phyloP scores from a whole-genome alignment of 768 basidiomycete genomes.

The Sporobolomyces phaffii region DNA sequence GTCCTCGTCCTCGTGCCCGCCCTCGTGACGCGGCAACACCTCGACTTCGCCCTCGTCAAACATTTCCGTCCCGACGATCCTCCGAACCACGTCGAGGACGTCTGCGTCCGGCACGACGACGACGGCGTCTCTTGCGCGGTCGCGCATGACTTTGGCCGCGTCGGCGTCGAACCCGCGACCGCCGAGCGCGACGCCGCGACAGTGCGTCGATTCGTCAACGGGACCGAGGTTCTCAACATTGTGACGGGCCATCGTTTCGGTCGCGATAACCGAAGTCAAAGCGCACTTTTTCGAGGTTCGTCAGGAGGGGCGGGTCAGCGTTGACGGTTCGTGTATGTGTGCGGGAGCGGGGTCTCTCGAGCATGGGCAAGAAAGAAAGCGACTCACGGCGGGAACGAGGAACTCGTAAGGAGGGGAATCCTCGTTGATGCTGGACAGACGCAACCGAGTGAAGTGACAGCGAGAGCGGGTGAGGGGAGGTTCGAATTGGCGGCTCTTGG shows the following conservation, averaged over 20 bases:
- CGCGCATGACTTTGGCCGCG: slow-evolving; percentile 2
- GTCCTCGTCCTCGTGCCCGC: not conserved
- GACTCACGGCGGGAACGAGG: slow-evolving; percentile 14
- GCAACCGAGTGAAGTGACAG: slow-evolving; percentile 5
- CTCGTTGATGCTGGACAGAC: too few species aligned
- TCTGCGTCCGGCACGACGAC: slow-evolving; percentile 16
- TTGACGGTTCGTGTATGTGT: too few species aligned
- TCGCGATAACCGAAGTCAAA: not conserved
- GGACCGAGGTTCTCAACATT: slow-evolving; percentile 14
- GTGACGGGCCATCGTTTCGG: slow-evolving; percentile 1
- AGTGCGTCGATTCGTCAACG: slow-evolving; percentile 4
- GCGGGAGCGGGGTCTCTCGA: too few species aligned
- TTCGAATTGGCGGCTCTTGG: not conserved
- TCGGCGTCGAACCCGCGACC: slow-evolving; percentile 3
- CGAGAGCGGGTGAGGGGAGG: slow-evolving; percentile 19
- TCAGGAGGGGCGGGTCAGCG: not conserved
- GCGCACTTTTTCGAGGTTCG: too few species aligned
- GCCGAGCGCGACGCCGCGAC: not conserved
- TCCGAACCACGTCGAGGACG: slow-evolving; percentile 2
- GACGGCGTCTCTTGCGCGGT: slow-evolving; percentile 12
- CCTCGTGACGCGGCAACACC: slow-evolving; percentile 7
- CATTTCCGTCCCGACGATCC: slow-evolving; percentile 20
- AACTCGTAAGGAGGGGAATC: slow-evolving; percentile 5
- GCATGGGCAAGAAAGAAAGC: too few species aligned
- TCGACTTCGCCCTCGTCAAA: slow-evolving; percentile 28